Conservation (phyloP, 495 filamentous ascomycete genomes). For the Parathielavia hyrcaniae region DNA sequence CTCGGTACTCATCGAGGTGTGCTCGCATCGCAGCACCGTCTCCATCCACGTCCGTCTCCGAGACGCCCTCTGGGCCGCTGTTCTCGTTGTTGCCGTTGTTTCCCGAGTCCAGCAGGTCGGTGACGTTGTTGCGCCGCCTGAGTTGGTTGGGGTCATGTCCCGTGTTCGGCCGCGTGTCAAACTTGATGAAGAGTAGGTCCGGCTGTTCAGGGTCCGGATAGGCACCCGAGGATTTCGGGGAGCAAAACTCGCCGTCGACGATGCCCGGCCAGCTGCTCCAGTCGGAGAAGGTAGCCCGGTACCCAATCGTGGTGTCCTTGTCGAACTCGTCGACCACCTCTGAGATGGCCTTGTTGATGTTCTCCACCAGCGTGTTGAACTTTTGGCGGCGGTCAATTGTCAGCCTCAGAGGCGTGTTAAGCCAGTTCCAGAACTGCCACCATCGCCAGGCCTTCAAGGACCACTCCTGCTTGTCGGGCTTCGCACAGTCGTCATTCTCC, state of each 20-base stretch:
- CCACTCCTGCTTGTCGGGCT: neutral
- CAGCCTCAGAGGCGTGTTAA: neutral
- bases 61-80: neutral
- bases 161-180: constrained; percentile 6
- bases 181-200: constrained; percentile 25
- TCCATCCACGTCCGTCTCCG: no score
- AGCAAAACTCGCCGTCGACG: constrained; percentile 28
- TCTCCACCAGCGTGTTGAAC: neutral
- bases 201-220: constrained; percentile 27
- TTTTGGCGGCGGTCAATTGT: constrained; percentile 2
- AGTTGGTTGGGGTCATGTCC: neutral
- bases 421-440: constrained; percentile 1
- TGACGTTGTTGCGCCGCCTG: neutral
- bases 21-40: no score
- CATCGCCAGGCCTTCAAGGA: neutral
- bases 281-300: constrained; percentile 20
- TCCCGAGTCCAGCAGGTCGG: neutral
- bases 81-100: neutral
- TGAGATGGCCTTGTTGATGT: neutral
- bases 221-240: constrained; percentile 9
- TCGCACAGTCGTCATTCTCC: constrained; percentile 2
- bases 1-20: no score
- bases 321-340: constrained; percentile 17
- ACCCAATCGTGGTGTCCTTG: constrained; percentile 6
- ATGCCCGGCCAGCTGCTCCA: constrained; percentile 24